phyloP scores from a whole-genome alignment of 129 eudicot species.

The Flaveria brownii region DNA sequence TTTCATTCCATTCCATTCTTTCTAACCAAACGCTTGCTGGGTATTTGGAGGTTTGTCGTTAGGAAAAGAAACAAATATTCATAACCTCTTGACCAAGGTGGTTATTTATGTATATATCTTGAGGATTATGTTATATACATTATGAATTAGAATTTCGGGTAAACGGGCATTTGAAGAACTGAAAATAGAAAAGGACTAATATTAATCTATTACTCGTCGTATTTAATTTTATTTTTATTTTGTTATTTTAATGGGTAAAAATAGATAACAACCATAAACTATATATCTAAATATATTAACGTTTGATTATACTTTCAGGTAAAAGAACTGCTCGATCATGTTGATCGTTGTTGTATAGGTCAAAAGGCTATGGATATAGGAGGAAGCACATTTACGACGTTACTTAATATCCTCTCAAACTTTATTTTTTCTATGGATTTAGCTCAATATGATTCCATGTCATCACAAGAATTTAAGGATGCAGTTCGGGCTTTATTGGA shows the following conservation, averaged over 20 bases:
- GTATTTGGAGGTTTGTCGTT: too few species aligned
- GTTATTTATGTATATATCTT: too few species aligned
- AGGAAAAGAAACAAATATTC: too few species aligned
- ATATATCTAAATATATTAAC: neutral
- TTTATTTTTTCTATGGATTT: conserved; percentile 30
- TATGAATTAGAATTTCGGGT: too few species aligned
- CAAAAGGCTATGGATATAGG: conserved; percentile 24
- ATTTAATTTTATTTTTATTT: too few species aligned
- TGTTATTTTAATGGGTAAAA: neutral
- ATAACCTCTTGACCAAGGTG: too few species aligned
- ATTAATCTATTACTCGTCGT: too few species aligned
- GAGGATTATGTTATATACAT: too few species aligned
- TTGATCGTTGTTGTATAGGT: conserved; percentile 8
- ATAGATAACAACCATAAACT: neutral
- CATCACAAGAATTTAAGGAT: conserved; percentile 35
- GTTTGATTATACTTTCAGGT: conserved; percentile 3
- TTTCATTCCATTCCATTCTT: too few species aligned
- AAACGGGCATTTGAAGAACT: too few species aligned
- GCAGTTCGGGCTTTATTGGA: conserved; percentile 11
- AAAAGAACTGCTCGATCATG: conserved; percentile 25
- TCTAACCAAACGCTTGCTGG: too few species aligned
- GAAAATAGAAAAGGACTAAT: too few species aligned
- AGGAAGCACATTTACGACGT: conserved; percentile 20
- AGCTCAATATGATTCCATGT: conserved; percentile 2
- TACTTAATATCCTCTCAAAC: conserved; percentile 23